Percentiles rank a stretch among this genome's conserved stretches.
Conservation (phyloP, 108 stramenopile genomes). For the Ochromonas danica region DNA sequence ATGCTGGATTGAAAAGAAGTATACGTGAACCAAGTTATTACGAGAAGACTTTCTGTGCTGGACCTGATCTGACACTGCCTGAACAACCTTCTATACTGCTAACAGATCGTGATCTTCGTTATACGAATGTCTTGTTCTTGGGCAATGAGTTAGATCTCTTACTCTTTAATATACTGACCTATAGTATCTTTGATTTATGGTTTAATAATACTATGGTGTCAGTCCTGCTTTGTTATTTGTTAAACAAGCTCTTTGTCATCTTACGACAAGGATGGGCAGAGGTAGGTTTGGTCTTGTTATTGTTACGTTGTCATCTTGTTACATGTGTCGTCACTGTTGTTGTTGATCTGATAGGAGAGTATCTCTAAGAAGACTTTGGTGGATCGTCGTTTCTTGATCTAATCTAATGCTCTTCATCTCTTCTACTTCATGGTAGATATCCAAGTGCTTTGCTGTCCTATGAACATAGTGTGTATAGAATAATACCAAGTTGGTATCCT, state of each 20-base stretch:
- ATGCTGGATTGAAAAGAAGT: slow-evolving; percentile 40
- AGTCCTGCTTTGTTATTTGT: slow-evolving; percentile 57
- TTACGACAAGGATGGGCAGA: background rate
- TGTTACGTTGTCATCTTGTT: no score
- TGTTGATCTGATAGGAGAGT: no score
- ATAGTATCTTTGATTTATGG: slow-evolving; percentile 60
- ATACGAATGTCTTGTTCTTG: slow-evolving; percentile 57
- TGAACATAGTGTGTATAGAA: no score
- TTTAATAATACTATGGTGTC: slow-evolving; percentile 56
- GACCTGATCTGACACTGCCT: slow-evolving; percentile 45
- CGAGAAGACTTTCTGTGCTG: slow-evolving; percentile 40
- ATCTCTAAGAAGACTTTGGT: no score
- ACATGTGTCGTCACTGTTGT: no score
- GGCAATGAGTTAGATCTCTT: slow-evolving; percentile 65
- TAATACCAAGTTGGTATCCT: no score
- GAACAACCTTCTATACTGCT: slow-evolving; percentile 58
- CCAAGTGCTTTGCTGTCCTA: no score
- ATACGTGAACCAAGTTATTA: slow-evolving; percentile 40
- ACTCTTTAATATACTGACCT: slow-evolving; percentile 65
- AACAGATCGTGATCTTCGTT: slow-evolving; percentile 55
- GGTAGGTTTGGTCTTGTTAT: background rate
- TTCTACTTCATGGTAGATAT: no score
- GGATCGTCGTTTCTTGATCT: no score
- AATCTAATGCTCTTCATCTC: no score
- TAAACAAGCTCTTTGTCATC: slow-evolving; percentile 54